Percentiles rank a stretch among this genome's conserved stretches.
Conservation (phyloP, 169 alveolate species). For the Plasmodium blacklocki region DNA sequence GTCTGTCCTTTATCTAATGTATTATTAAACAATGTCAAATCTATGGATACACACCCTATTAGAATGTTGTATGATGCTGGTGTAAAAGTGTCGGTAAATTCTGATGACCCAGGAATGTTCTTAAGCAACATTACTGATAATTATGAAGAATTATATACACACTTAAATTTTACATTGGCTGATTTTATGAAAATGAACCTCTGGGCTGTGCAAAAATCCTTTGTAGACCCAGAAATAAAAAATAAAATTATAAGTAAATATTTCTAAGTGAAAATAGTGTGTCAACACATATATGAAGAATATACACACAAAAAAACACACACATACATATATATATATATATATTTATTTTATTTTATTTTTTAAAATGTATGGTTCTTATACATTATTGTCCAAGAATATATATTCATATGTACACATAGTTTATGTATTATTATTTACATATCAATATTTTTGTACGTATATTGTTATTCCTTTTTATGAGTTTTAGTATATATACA, state of each 20-base stretch:
- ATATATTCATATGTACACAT: no score
- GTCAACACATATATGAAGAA: background rate
- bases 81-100: conserved; percentile 76
- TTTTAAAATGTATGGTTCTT: no score
- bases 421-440: no score
- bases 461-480: no score
- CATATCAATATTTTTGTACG: no score
- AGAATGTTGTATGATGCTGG: conserved; percentile 78
- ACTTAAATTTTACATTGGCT: conserved; percentile 69
- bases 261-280: conserved; percentile 34
- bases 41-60: conserved; percentile 78
- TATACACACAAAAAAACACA: background rate
- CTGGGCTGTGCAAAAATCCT: conserved; percentile 79
- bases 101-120: conserved; percentile 80
- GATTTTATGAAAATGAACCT: conserved; percentile 78
- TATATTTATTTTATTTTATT: no score
- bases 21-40: conserved; percentile 67
- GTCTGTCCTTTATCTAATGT: conserved; percentile 77
- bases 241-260: conserved; percentile 33
- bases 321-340: background rate
- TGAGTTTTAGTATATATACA: no score
- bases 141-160: conserved; percentile 68
- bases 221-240: conserved; percentile 39
- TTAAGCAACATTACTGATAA: conserved; percentile 69
- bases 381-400: no score